A percentile compares a stretch with the other conserved stretches of the same genome.
These are phyloP conservation scores for Thermoascus crustaceus DNA, from an alignment of 2,329 filamentous ascomycete species.

Conservation along the genomic window DNA sequence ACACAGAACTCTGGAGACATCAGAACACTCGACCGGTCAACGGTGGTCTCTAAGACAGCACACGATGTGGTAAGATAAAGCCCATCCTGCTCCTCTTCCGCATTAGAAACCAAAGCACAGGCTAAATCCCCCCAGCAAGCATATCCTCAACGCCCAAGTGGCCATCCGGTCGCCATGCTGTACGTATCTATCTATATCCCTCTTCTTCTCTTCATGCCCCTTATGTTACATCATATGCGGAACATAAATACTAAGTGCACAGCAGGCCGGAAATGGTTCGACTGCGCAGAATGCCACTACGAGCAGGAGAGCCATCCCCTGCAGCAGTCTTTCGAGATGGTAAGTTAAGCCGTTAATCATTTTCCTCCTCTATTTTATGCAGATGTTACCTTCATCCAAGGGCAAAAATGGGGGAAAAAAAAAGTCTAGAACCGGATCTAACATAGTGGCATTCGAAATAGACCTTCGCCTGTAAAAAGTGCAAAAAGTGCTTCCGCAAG, in stretches of 20 bases:
- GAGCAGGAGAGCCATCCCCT: slow-evolving; percentile 74
- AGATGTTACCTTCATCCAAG: neutral
- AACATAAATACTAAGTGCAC: slow-evolving; percentile 3
- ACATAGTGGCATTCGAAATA: slow-evolving; percentile 8
- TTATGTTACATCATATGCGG: slow-evolving; percentile 1
- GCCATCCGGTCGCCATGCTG: slow-evolving; percentile 93
- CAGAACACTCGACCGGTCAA: no score
- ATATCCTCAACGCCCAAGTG: slow-evolving; percentile 96
- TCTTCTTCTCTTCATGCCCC: slow-evolving; percentile 1
- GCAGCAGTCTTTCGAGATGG: slow-evolving; percentile 73
- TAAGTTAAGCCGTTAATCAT: slow-evolving; percentile 25
- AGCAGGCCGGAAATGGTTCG: slow-evolving; percentile 90
- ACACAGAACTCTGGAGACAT: no score
- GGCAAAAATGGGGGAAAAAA: neutral
- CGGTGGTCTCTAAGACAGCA: no score
- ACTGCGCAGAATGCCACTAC: slow-evolving; percentile 88
- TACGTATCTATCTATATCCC: slow-evolving; percentile 38
- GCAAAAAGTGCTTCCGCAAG: slow-evolving; percentile 96
- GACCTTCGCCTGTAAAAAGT: slow-evolving; percentile 95
- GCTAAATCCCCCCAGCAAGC: slow-evolving; percentile 76
- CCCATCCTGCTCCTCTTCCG: no score
- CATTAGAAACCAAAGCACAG: no score
- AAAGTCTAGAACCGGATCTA: neutral
- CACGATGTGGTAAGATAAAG: no score
- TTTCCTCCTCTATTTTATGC: neutral